phyloP scores from a whole-genome alignment of 2,329 filamentous ascomycete species.

The Pseudogymnoascus sp. region DNA sequence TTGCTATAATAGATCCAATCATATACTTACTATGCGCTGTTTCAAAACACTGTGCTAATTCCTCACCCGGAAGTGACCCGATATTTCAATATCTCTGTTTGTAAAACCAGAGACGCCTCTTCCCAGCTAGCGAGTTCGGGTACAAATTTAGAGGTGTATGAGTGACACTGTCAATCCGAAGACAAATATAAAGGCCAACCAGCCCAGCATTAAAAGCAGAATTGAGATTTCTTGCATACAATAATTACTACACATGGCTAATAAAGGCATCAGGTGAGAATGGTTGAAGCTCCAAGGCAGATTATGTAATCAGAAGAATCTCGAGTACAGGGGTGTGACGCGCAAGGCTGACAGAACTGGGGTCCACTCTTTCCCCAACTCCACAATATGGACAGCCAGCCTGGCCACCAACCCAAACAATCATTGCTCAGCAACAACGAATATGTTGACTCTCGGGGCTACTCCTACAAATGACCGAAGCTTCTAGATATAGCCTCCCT shows the following conservation, averaged over 20 bases:
- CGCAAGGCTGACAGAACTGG: not conserved
- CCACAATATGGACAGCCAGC: slow-evolving; percentile 4
- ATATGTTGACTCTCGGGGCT: not conserved
- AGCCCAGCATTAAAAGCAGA: not conserved
- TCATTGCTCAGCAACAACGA: not conserved
- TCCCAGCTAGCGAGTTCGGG: too few relatives aligned
- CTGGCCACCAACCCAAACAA: not conserved
- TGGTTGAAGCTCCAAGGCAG: not conserved
- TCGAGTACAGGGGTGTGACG: not conserved
- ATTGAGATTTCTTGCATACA: not conserved
- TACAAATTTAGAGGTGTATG: not conserved
- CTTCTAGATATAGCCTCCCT: not conserved
- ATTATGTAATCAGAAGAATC: not conserved
- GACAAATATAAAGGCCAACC: too few relatives aligned
- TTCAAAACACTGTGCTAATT: not conserved
- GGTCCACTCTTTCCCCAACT: not conserved
- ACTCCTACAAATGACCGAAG: not conserved
- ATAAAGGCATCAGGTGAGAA: not conserved
- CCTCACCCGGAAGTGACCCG: not conserved
- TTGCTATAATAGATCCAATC: not conserved
- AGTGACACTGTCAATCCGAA: not conserved
- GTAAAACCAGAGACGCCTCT: not conserved
- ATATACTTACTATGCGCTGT: not conserved
- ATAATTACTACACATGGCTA: not conserved
- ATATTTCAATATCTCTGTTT: not conserved